Conservation (phyloP, 805 yeast genomes). For the Wickerhamiella galacta region DNA sequence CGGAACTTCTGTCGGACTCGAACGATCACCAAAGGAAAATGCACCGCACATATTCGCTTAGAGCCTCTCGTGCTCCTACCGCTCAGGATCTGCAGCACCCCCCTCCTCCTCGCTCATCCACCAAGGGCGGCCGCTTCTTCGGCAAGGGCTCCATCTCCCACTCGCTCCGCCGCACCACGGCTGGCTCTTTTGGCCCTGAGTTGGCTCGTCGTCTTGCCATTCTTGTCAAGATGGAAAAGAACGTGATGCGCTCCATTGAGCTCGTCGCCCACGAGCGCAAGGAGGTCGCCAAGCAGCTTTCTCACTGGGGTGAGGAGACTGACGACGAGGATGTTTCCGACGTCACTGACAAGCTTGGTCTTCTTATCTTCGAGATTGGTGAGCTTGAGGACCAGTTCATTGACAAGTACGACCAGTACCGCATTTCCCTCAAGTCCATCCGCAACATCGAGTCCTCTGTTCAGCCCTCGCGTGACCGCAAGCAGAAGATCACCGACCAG, state of each 20-base stretch:
- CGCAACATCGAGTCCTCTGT: conserved; percentile 96
- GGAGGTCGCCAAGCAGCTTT: conserved; percentile 92
- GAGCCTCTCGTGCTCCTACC: conserved; percentile 91
- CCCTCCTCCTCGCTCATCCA: conserved; percentile 86
- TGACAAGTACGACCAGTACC: conserved; percentile 95
- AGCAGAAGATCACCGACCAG: conserved; percentile 92
- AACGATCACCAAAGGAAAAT: conserved; percentile 25
- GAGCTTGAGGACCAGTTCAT: conserved; percentile 97
- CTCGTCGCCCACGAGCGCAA: conserved; percentile 85
- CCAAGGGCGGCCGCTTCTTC: conserved; percentile 71
- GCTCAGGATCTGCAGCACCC: conserved; percentile 90
- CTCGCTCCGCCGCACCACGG: conserved; percentile 53
- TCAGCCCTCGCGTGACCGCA: conserved; percentile 96
- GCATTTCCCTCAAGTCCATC: conserved; percentile 84
- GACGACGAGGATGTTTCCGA: conserved; percentile 95
- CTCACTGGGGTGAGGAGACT: conserved; percentile 86
- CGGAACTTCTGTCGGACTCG: conserved; percentile 1
- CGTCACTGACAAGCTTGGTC: conserved; percentile 94
- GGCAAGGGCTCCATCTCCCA: conserved; percentile 48
- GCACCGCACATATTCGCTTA: conserved; percentile 97
- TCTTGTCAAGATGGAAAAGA: conserved; percentile 90
- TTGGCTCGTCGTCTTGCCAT: conserved; percentile 80
- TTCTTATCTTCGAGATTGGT: conserved; percentile 85
- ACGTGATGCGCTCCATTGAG: conserved; percentile 86
- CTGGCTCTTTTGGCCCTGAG: conserved; percentile 91